phyloP scores from a whole-genome alignment of 139 green algal species.

The Haematococcus sp. region DNA sequence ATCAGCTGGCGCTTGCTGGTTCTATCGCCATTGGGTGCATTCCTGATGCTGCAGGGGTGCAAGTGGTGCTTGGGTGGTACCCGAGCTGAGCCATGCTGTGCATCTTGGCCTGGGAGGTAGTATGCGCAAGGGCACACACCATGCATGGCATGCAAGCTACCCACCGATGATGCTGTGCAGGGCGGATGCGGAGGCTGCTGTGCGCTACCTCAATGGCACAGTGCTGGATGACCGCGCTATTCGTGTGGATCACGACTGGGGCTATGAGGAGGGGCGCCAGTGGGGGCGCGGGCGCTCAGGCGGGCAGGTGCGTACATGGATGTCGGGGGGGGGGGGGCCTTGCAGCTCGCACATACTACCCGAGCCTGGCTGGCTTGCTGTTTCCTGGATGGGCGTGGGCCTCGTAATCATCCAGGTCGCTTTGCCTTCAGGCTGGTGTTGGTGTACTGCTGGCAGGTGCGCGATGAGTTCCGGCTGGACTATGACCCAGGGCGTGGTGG shows the following conservation, averaged over 20 bases:
- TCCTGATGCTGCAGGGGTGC: not conserved
- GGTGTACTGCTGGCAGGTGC: conserved; percentile 61
- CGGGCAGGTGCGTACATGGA: conserved; percentile 89
- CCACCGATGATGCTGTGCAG: too few species aligned
- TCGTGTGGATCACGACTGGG: conserved; percentile 97
- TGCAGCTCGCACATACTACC: too few species aligned
- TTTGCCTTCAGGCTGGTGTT: too few species aligned
- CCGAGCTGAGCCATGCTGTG: too few species aligned
- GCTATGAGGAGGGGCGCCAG: conserved; percentile 95
- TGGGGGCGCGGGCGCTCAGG: conserved; percentile 88
- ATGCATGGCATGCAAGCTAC: too few species aligned
- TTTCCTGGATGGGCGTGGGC: too few species aligned
- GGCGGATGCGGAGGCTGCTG: not conserved
- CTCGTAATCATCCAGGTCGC: not conserved
- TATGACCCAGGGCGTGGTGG: conserved; percentile 88
- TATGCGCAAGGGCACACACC: too few species aligned
- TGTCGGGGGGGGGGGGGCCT: too few species aligned
- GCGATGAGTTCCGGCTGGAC: conserved; percentile 95
- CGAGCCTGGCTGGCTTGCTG: too few species aligned
- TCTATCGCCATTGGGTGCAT: not conserved
- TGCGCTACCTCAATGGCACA: conserved; percentile 80
- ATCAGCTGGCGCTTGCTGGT: not conserved
- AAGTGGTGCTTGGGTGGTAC: not conserved
- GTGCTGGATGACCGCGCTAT: conserved; percentile 92
- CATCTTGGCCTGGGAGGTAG: too few species aligned